A percentile compares a stretch with the other conserved stretches of the same genome.
These are phyloP conservation scores for Mycena alexandri DNA, from an alignment of 768 basidiomycete species.

Conservation along the genomic window DNA sequence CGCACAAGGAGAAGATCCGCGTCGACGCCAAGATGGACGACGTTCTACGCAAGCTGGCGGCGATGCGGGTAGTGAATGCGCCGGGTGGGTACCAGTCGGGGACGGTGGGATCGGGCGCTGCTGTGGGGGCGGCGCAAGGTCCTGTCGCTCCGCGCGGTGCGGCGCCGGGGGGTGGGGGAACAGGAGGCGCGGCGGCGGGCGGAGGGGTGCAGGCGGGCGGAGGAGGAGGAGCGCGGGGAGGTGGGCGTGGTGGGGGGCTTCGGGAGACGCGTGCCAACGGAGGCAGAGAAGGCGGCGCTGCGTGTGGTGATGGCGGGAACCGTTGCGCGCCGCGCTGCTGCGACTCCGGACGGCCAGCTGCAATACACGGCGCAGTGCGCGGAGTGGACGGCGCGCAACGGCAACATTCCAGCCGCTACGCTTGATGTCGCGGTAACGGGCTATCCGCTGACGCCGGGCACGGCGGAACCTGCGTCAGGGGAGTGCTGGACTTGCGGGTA, in stretches of 20 bases:
- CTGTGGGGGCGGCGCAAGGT: too few relatives aligned
- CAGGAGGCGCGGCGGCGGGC: background rate
- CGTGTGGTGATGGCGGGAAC: background rate
- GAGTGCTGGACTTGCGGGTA: constrained; percentile 30
- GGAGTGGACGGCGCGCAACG: background rate
- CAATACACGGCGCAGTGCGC: background rate
- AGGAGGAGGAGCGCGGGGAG: too few relatives aligned
- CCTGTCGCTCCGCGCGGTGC: too few relatives aligned
- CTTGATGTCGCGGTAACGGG: background rate
- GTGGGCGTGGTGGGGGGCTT: too few relatives aligned
- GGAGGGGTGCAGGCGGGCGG: background rate
- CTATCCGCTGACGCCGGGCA: constrained; percentile 22
- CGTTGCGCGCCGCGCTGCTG: background rate
- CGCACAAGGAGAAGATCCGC: background rate
- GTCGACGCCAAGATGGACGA: background rate
- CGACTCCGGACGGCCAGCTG: background rate
- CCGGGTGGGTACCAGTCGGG: too few relatives aligned
- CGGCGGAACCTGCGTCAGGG: background rate
- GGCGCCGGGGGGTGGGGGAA: background rate
- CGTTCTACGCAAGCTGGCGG: background rate
- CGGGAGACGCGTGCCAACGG: background rate
- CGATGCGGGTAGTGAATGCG: background rate
- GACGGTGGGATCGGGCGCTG: too few relatives aligned
- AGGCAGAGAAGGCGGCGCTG: background rate
- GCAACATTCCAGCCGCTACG: background rate